These are phyloP conservation scores for Cyclocybe cylindracea DNA, from an alignment of 768 basidiomycete species.

Conservation along the genomic window DNA sequence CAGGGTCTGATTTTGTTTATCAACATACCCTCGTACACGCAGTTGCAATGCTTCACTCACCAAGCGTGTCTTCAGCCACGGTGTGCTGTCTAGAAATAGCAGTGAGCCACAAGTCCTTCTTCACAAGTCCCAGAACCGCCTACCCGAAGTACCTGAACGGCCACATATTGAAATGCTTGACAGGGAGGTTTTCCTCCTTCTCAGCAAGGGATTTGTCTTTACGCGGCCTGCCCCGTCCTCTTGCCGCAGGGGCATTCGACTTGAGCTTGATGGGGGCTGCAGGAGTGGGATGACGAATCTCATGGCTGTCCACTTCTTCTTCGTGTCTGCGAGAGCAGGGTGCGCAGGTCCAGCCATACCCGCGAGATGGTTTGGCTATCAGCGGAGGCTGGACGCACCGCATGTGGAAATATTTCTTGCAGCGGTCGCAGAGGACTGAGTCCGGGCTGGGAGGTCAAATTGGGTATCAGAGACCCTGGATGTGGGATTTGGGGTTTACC, in stretches of 20 bases:
- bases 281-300: slow-evolving; percentile 61
- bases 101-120: slow-evolving; percentile 2
- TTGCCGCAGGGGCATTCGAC: slow-evolving; percentile 70
- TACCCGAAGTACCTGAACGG: slow-evolving; percentile 97
- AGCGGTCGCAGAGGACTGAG: slow-evolving; percentile 87
- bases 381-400: slow-evolving; percentile 90
- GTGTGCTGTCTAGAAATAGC: slow-evolving; percentile 70
- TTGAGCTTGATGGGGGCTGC: slow-evolving; percentile 48
- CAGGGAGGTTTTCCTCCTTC: slow-evolving; percentile 72
- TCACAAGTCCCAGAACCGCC: slow-evolving; percentile 27
- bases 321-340: slow-evolving; percentile 89
- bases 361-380: slow-evolving; percentile 87
- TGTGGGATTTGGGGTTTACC: slow-evolving; percentile 46
- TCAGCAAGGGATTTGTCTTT: slow-evolving; percentile 76
- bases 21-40: slow-evolving; percentile 12
- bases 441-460: slow-evolving; percentile 55
- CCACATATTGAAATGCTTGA: slow-evolving; percentile 90
- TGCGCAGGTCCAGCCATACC: slow-evolving; percentile 97
- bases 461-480: slow-evolving; percentile 16
- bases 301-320: slow-evolving; percentile 79
- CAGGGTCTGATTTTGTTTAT: slow-evolving; percentile 65
- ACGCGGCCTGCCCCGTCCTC: slow-evolving; percentile 74
- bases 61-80: slow-evolving; percentile 87
- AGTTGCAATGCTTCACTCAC: slow-evolving; percentile 38
- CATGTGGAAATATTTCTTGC: slow-evolving; percentile 96